Conservation (phyloP, 345 rosid species). For the Ailanthus altissimus region DNA sequence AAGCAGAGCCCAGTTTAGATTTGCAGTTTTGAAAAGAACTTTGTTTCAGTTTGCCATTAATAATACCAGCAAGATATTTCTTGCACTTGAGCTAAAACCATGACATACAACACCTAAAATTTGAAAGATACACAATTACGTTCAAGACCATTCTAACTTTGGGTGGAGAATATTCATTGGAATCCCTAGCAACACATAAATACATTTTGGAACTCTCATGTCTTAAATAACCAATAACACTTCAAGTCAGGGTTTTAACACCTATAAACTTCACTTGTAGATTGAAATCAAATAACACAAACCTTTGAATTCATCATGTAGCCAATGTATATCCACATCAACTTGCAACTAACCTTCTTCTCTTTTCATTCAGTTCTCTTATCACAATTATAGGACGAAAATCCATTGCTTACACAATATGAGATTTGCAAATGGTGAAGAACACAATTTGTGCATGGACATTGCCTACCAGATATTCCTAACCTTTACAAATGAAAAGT, state of each 20-base stretch:
- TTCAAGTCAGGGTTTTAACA: neutral
- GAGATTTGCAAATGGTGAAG: neutral
- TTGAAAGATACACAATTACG: neutral
- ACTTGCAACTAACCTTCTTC: neutral
- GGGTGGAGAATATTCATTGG: conserved; percentile 1
- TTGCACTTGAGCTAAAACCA: neutral
- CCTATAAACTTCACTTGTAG: neutral
- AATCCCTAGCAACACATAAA: neutral
- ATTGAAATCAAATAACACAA: neutral
- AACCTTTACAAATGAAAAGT: neutral
- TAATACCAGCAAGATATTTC: neutral
- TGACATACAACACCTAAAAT: neutral
- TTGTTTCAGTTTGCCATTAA: neutral
- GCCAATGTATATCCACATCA: neutral
- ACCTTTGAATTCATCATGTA: neutral
- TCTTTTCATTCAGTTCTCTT: too few species aligned
- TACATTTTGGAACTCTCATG: neutral
- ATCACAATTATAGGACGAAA: neutral
- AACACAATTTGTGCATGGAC: neutral
- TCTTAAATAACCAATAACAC: neutral
- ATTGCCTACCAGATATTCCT: neutral
- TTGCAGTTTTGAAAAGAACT: neutral
- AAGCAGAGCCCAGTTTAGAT: neutral
- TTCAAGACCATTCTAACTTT: neutral
- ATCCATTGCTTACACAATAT: neutral